Evolutionary conservation across 805 yeast species (phyloP).

Genomic region (Metschnikowia koreensis): DNA sequence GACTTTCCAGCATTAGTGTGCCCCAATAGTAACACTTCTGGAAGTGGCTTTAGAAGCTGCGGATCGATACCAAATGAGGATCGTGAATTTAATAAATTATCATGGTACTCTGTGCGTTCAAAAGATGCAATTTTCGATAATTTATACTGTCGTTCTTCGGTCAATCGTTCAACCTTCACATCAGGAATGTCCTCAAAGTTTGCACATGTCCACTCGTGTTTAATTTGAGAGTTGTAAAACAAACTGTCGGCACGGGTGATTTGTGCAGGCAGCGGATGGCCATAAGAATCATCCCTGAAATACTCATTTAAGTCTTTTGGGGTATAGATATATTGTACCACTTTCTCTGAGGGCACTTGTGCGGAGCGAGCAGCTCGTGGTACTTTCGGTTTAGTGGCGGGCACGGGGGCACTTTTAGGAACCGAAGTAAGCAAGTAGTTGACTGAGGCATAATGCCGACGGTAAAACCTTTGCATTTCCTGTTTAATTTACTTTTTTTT

Average conservation of each 20-base stretch:
- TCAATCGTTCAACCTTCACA: conserved; percentile 33
- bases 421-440: conserved; percentile 11
- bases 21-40: conserved; percentile 77
- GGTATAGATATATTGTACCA: conserved; percentile 7
- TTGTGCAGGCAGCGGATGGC: conserved; percentile 12
- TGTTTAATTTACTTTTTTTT: no score
- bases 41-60: conserved; percentile 36
- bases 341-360: conserved; percentile 8
- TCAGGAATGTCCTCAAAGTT: conserved; percentile 59
- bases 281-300: conserved; percentile 10
- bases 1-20: conserved; percentile 88
- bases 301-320: conserved; percentile 14
- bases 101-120: conserved; percentile 24
- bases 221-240: conserved; percentile 46
- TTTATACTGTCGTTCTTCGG: conserved; percentile 15
- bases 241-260: conserved; percentile 25
- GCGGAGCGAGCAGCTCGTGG: not conserved
- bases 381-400: not conserved
- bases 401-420: conserved; percentile 8
- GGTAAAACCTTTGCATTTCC: not conserved
- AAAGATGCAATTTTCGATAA: conserved; percentile 24
- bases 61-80: conserved; percentile 37
- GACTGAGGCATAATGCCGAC: conserved; percentile 8
- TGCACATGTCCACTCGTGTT: conserved; percentile 60
- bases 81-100: conserved; percentile 17